Percentiles rank a stretch among this genome's conserved stretches.
Evolutionary conservation across 106 monocot species (phyloP).

Genomic region (Platanthera guangdongensis): DNA sequence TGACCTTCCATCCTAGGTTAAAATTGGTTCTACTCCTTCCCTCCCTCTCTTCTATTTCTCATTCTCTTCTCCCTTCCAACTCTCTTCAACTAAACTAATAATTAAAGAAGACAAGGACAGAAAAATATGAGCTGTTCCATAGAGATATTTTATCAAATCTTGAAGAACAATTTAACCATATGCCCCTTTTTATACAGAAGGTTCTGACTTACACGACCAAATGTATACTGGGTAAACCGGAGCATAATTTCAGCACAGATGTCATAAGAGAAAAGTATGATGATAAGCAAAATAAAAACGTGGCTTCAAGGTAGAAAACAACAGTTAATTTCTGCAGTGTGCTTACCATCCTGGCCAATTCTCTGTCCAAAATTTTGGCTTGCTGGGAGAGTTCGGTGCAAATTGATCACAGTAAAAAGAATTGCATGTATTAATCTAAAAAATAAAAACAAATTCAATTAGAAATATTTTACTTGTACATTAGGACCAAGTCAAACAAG

Average conservation of each 20-base stretch:
- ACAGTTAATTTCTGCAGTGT: not conserved
- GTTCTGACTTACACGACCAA: not conserved
- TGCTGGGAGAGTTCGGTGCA: conserved; percentile 58
- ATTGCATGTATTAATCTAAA: conserved; percentile 96
- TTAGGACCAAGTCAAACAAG: not conserved
- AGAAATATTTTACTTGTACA: not conserved
- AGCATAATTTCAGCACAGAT: not conserved
- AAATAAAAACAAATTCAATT: conserved; percentile 6
- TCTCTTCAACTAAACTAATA: not conserved
- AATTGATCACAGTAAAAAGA: conserved; percentile 95
- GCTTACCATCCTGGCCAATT: conserved; percentile 98
- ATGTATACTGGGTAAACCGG: not conserved
- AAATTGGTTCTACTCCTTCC: not conserved
- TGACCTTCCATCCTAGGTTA: not conserved
- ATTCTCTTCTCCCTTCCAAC: not conserved
- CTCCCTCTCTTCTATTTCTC: not conserved
- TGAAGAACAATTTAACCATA: not conserved
- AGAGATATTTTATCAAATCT: not conserved
- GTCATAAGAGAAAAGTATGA: not conserved
- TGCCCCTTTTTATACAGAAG: not conserved
- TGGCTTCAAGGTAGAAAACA: not conserved
- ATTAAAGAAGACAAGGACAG: not conserved
- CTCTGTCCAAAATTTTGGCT: conserved; percentile 97
- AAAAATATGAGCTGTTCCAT: not conserved
- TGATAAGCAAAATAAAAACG: not conserved